A percentile compares a stretch with the other conserved stretches of the same genome.
These are phyloP conservation scores for Colletotrichum musicola DNA, from an alignment of 2,329 filamentous ascomycete genomes.

Conservation along the genomic window DNA sequence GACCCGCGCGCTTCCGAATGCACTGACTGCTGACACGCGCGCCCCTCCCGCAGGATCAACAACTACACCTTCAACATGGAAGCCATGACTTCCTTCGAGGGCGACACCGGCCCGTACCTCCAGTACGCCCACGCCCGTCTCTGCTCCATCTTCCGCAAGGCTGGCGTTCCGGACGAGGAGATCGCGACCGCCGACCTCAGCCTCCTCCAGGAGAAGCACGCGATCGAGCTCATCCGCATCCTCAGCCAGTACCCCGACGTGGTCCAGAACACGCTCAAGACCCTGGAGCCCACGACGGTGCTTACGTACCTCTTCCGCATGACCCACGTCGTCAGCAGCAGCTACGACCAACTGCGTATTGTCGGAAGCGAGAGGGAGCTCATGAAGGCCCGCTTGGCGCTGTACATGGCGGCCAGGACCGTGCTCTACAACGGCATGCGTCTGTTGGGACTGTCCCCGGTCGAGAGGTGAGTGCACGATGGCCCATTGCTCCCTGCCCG, in stretches of 20 bases:
- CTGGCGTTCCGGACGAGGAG: slow-evolving; percentile 66
- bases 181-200: slow-evolving; percentile 74
- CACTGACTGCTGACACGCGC: slow-evolving; percentile 38
- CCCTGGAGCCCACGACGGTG: slow-evolving; percentile 76
- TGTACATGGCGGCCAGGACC: slow-evolving; percentile 81
- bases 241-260: slow-evolving; percentile 90
- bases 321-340: slow-evolving; percentile 83
- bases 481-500: neutral
- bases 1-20: slow-evolving; percentile 36
- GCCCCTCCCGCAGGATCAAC: slow-evolving; percentile 61
- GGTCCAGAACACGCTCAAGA: slow-evolving; percentile 85
- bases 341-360: slow-evolving; percentile 85
- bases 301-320: slow-evolving; percentile 83
- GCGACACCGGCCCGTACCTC: slow-evolving; percentile 86
- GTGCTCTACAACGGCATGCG: slow-evolving; percentile 88
- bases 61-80: slow-evolving; percentile 79
- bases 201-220: slow-evolving; percentile 79
- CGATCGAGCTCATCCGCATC: slow-evolving; percentile 78
- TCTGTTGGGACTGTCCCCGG: slow-evolving; percentile 81
- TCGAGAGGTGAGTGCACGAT: slow-evolving; percentile 61
- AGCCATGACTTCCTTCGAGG: slow-evolving; percentile 66
- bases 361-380: slow-evolving; percentile 82
- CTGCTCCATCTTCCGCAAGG: slow-evolving; percentile 71
- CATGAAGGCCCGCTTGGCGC: slow-evolving; percentile 78
- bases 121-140: slow-evolving; percentile 86